Evolutionary conservation across 2,329 filamentous ascomycete species (phyloP), one percentile per base, ranked within the genome.

Genomic region (Annulohypoxylon truncatum): DNA sequence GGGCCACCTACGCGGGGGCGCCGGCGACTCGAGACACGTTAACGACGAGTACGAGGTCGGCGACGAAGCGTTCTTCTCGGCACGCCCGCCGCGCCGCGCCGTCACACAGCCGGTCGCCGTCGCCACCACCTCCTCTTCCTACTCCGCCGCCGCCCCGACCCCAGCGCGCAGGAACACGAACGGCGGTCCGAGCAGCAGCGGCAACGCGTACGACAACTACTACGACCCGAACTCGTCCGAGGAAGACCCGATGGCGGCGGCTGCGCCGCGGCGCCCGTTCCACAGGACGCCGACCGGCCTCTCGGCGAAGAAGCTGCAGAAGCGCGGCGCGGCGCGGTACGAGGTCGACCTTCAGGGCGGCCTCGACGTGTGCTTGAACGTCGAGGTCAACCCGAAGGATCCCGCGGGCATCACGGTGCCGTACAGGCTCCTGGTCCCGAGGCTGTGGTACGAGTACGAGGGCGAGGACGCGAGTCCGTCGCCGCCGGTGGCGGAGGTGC

Each of bases 391-490:
- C 73, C 87, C 92, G 46, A 89, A 88, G 68, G 94, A 99, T 73
- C 95, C 96, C 0, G 86, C 92, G 0, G 96, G 96, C 12, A 93
- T 93, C 69, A 99, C 96, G 0, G 87, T 89, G 53, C 93, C 94
- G 7, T 99, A 99, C 77, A 85, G 93, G 38, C 81, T 99, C 4
- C 85, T 98, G 1, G 90, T 99, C 4, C 96, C 96, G 9, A 88
- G 89, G 56, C 81, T 99, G 54, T 85, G 84, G 79, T 90, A 89
- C 61, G 84, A 87, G 54, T 84, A 86, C 65, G 77, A 80, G 82
- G 80, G 79, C 4, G 80, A 82, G 61, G 71, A 72, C 18, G 55
- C 40, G 40, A 46, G 15, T 20, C 22, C 33, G 8, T 2, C 35
- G 35, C 35, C 35, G 3, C 35, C 35, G 35, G n/a, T 38, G 3